Base-by-base conservation (phyloP, 257 asterid genomes). In the Nicotiana tabacum region DNA sequence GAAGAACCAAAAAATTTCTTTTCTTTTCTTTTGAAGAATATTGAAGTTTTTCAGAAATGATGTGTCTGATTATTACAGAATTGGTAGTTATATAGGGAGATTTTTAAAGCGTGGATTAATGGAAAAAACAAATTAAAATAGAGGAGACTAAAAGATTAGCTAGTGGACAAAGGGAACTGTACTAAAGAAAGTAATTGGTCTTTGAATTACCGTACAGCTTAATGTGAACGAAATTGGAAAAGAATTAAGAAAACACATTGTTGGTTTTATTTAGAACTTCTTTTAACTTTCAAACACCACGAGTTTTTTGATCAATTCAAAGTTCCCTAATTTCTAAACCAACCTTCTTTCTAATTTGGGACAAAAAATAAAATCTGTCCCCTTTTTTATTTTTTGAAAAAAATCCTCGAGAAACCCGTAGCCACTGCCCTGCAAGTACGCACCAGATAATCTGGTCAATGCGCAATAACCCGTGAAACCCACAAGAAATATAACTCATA, bases 141-240 rank as follows among this genome's bases (percentile, higher is more conserved):
- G 29, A 1, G 12, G 30, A 58, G 65, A 58, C 65, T 7, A 58
- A 58, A 58, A 58, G 65, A 69, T 69, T 69, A 37, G 56, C 56
- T 37, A 69, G 77, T 69, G 77, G 77, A 37, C 56, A 17, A 39
- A 69, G 56, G 32, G 77, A 69, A 69, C 77, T 69, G 56, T 69
- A 68, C 56, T 17, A 9, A 35, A 18, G 48, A 33, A 33, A 35
- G 9, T 4, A 66, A 33, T 0, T 66, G 46, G 3, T 66, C 39
- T 33, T 16, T 66, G 10, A 32, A 18, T 37, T 2, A 18, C 32
- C 56, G 18, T 68, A 18, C 77, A 37, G 2, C 30, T 24, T 37
- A 68, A 27, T 68, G 32, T 68, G 32, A 37, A 68, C 43, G 0
- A 35, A 17, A 17, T 3, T 68, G 30, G 30, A 68, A 35, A 68